Percentiles rank a stretch among this genome's conserved stretches.
phyloP scores from a whole-genome alignment of 805 yeast species.

The Jamesozyma lodderae region DNA sequence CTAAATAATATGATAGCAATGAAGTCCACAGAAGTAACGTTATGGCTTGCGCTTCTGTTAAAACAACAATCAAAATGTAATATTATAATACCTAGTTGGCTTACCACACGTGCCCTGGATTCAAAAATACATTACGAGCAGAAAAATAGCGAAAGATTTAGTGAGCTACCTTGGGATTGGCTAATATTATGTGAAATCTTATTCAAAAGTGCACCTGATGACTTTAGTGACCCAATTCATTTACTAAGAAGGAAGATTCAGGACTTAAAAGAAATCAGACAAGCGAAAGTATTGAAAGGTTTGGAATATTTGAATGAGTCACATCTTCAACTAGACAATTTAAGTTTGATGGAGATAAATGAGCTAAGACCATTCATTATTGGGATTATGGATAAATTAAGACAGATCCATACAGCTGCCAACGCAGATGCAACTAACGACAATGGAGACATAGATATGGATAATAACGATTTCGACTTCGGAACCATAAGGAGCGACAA shows the following conservation, averaged over 20 bases:
- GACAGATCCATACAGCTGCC: conserved; percentile 35
- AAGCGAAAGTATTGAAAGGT: conserved; percentile 75
- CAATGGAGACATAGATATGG: conserved; percentile 3
- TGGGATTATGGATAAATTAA: conserved; percentile 70
- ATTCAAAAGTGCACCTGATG: conserved; percentile 63
- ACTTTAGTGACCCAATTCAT: conserved; percentile 63
- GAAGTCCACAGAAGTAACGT: conserved; percentile 60
- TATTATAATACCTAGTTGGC: conserved; percentile 82
- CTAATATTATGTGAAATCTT: conserved; percentile 66
- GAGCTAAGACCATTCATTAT: conserved; percentile 77
- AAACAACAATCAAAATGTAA: conserved; percentile 81
- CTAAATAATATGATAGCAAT: conserved; percentile 40
- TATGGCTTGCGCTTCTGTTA: conserved; percentile 81
- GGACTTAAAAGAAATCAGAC: conserved; percentile 76
- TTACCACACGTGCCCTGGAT: conserved; percentile 45
- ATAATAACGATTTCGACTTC: conserved; percentile 4
- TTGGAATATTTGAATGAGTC: conserved; percentile 68
- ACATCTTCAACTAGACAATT: conserved; percentile 72
- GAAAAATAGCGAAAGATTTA: conserved; percentile 47
- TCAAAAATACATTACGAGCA: conserved; percentile 60
- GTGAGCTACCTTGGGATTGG: conserved; percentile 82
- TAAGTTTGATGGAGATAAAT: conserved; percentile 78
- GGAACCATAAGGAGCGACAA: conserved; percentile 5
- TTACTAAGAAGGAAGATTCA: conserved; percentile 62
- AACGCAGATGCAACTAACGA: conserved; percentile 1